Evolutionary conservation across 805 yeast genomes (phyloP), one percentile per base, ranked within the genome.

Genomic region (Candida bentonensis): DNA sequence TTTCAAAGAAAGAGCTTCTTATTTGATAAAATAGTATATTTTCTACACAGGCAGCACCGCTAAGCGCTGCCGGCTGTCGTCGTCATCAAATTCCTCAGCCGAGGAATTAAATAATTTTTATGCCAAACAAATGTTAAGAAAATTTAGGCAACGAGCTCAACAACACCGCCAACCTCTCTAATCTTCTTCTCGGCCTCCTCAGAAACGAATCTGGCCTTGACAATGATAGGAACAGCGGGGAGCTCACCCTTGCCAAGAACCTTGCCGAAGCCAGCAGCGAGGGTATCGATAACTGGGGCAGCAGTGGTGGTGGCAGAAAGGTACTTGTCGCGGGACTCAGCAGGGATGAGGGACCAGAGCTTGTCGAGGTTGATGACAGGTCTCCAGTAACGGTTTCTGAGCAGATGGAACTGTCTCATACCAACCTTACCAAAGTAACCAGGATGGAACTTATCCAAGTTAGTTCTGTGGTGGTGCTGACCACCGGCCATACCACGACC

Each of bases 401-500:
- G 94, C 72, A 82, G 79, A 86, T 86, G 96, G 95, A 81, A 89
- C 82, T 83, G 82, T 83, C 98, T 86, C 96, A 89, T 89, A 88
- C 99, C 99, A 70, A 92, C 97, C 79, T 92, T 94, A 84, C 99
- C 99, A 77, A 92, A 92, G 89, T 92, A 92, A 87, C 99, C 99
- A 67, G 98, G 98, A 74, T 92, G 99, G 95, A 84, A 92, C 76
- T 89, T 92, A 74, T 92, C 99, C 78, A 92, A 74, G 80, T 92
- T 92, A 72, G 92, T 88, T 81, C 99, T 86, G 96, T 92, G 98
- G 76, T 92, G 99, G 75, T 89, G 97, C 76, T 78, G 89, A 86
- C 99, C 99, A 89, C 99, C 99, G 70, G 99, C 99, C 88, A 76
- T 89, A 92, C 99, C 99, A 77, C 97, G 88, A 78, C 98, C 98